Base-by-base conservation (phyloP, 1,139 yeast species). In the Spencermartinsiella ligniputridi region DNA sequence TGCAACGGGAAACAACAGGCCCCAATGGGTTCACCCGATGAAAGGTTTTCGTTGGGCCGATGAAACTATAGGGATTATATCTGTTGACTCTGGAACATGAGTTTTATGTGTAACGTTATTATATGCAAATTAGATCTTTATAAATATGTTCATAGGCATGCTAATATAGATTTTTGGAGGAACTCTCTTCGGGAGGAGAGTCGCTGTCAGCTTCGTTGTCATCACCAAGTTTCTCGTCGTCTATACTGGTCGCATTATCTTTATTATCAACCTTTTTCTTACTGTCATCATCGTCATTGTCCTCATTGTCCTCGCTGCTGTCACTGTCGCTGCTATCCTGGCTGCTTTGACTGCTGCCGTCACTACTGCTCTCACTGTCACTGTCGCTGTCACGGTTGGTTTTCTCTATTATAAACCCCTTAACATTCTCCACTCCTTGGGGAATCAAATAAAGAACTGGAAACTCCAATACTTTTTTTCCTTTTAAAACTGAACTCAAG, bases 391-490 rank as follows among this genome's bases (percentile, higher is more conserved):
- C 25, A 11, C 9, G 11, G 25, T 6, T 6, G 11, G 11, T 6
- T 22, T 11, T 22, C 11, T 22, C 25, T 6, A 11, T 22, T 6
- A 27, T 27, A 15, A 27, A 27, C 15, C 32, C 32, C 32, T 6
- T 8, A 5, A 27, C 15, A 8, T 6, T 4, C 5, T 9, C 32
- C 15, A 27, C 12, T 5, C n/a, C 32, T 6, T n/a, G 6, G 15
- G 32, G 32, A 5, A n/a, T n/a, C n/a, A 27, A 4, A n/a, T 27
- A 27, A 15, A 45, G 17, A 15, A 38, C 35, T 17, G 52, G 47
- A 15, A 49, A 52, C 32, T 52, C 60, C 33, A 88, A 67, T 0
- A 89, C 86, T 0, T 81, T 71, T 46, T 73, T 71, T 41, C 79
- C 79, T 45, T 69, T 64, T 33, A 89, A 58, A 1, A 70, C 71